Percentiles rank a stretch among this genome's conserved stretches.
These are phyloP conservation scores for Cytospora leucostoma DNA, from an alignment of 2,329 filamentous ascomycete species.

Conservation along the genomic window DNA sequence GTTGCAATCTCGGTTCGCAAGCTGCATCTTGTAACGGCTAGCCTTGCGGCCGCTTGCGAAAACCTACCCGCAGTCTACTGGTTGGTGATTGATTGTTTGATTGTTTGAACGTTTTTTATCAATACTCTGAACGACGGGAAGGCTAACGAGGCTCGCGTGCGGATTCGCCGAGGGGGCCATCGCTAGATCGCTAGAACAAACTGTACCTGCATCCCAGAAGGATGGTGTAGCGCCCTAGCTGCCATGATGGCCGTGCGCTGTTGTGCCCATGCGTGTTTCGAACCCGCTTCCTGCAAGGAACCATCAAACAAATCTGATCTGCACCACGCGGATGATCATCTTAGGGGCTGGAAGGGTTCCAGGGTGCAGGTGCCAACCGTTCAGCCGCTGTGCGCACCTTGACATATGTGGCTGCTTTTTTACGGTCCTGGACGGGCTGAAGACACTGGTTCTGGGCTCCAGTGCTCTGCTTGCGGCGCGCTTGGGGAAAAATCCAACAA, in stretches of 20 bases:
- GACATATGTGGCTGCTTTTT: background rate
- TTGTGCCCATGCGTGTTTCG: background rate
- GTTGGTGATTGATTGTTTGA: background rate
- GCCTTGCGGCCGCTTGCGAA: constrained; percentile 2
- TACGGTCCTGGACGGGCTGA: background rate
- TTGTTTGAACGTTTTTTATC: background rate
- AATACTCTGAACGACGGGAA: background rate
- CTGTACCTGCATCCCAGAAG: background rate
- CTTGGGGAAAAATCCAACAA: constrained; percentile 11
- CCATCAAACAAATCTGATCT: background rate
- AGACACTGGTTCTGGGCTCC: background rate
- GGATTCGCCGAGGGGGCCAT: too few relatives aligned
- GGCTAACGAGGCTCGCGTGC: background rate
- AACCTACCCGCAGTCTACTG: background rate
- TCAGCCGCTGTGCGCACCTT: background rate
- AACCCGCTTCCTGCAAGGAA: background rate
- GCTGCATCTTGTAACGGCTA: background rate
- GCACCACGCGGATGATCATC: background rate
- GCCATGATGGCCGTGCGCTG: background rate
- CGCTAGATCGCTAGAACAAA: too few relatives aligned
- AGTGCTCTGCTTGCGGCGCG: background rate
- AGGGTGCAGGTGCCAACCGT: background rate
- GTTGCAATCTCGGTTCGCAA: constrained; percentile 4
- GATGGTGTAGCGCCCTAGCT: background rate
- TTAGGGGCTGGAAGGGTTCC: background rate